These are phyloP conservation scores for Mycena epipterygia DNA, from an alignment of 768 basidiomycete genomes.

Conservation along the genomic window DNA sequence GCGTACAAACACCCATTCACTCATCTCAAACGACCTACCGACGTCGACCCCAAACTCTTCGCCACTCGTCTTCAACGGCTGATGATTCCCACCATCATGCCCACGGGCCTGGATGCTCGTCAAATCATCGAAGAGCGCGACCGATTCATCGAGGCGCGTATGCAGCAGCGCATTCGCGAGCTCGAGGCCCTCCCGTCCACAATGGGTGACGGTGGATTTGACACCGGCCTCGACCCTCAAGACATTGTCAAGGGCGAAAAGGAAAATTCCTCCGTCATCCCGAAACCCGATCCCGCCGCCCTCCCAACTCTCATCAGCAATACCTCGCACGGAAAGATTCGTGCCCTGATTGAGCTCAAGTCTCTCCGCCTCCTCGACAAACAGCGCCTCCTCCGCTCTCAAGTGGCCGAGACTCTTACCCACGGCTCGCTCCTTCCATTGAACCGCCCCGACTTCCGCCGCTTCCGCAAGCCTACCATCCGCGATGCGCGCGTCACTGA, in stretches of 20 bases:
- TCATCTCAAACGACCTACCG: conserved; percentile 77
- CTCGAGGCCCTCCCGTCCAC: conserved; percentile 85
- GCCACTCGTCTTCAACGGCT: conserved; percentile 84
- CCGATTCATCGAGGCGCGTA: conserved; percentile 89
- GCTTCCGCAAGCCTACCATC: conserved; percentile 85
- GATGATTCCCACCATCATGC: conserved; percentile 91
- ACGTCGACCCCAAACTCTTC: conserved; percentile 71
- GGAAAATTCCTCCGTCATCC: conserved; percentile 45
- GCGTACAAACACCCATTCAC: conserved; percentile 88
- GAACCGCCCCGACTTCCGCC: conserved; percentile 93
- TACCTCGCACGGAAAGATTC: conserved; percentile 85
- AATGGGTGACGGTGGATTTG: conserved; percentile 82
- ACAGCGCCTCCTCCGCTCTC: conserved; percentile 88
- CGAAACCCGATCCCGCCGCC: conserved; percentile 48
- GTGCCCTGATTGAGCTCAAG: conserved; percentile 94
- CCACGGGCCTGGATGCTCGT: conserved; percentile 92
- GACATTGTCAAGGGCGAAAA: conserved; percentile 60
- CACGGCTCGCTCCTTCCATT: conserved; percentile 91
- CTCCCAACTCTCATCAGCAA: conserved; percentile 67
- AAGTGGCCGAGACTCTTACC: conserved; percentile 88
- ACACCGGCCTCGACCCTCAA: conserved; percentile 55
- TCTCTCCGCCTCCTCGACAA: conserved; percentile 90
- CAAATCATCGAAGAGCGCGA: conserved; percentile 93
- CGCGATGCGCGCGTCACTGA: conserved; percentile 94
- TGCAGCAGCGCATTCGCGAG: conserved; percentile 90